These are phyloP conservation scores for Prosopis cineraria DNA, from an alignment of 306 rosid genomes.

Conservation along the genomic window DNA sequence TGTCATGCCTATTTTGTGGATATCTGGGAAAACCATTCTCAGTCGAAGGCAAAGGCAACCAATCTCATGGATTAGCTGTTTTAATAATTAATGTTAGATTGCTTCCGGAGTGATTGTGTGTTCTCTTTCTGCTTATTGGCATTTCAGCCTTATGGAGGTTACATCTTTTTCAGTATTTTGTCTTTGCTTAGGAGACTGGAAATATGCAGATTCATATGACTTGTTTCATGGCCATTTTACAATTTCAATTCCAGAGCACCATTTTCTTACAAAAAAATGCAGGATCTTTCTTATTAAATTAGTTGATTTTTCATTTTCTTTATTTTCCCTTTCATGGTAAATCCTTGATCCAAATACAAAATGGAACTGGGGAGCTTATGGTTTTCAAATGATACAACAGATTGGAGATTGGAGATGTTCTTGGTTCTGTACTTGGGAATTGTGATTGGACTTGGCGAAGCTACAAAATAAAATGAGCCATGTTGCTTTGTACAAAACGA, in stretches of 20 bases:
- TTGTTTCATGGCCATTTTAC: too few relatives aligned
- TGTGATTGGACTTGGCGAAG: too few relatives aligned
- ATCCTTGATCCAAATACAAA: too few relatives aligned
- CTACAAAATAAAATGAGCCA: not conserved
- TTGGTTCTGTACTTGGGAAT: too few relatives aligned
- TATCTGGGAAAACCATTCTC: not conserved
- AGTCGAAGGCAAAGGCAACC: not conserved
- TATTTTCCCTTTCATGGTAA: too few relatives aligned
- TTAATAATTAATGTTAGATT: not conserved
- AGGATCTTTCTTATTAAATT: too few relatives aligned
- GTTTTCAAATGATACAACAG: too few relatives aligned
- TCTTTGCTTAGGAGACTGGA: not conserved
- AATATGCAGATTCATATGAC: not conserved
- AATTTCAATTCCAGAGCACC: too few relatives aligned
- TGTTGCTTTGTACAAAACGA: not conserved
- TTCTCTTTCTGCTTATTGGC: not conserved
- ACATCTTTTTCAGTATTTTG: not conserved
- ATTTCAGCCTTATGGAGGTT: not conserved
- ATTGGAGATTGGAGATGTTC: too few relatives aligned
- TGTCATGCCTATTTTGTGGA: not conserved
- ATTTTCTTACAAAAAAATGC: too few relatives aligned
- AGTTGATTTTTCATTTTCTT: too few relatives aligned
- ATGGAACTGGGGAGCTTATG: too few relatives aligned
- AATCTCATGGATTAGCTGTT: not conserved
- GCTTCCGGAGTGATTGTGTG: not conserved